Base-by-base conservation (phyloP, 352 stramenopile genomes). In the Pythium plurisporium region DNA sequence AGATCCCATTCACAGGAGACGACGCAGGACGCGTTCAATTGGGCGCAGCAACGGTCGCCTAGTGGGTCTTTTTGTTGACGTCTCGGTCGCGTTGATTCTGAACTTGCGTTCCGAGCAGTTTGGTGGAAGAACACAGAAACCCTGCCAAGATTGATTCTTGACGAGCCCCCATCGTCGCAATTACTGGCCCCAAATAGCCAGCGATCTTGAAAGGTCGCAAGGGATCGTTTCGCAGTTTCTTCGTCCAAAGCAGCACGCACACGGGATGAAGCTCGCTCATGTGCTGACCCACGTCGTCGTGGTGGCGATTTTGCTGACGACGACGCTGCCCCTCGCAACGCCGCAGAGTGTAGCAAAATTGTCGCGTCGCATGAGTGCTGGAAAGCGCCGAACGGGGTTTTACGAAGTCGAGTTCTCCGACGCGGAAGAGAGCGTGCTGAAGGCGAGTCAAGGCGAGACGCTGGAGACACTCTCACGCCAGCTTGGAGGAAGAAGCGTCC, bases 391-490 rank as follows among this genome's bases (percentile, higher is more conserved):
- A 3, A 15, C 22, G 10, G 44, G 34, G 19, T 45, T 62, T 33
- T 72, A 61, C 34, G 72, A 81, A 31, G 67, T 72, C 4, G 41
- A 61, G 8, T 89, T 86, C 65, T 70, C 59, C 27, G 66, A 71
- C 63, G 64, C 60, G 2, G 78, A 88, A 42, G 78, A 88, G 38
- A 78, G 69, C 58, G 48, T 86, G 3, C 58, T 88, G 4, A 66
- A 63, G 8, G 55, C 55, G 8, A 70, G 70, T 19, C 69, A 86
- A 37, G 65, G 61, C 49, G 72, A 87, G 22, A 72, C 63, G 3
- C 51, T 62, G 1, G 62, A 74, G 36, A 68, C 66, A 47, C 47
- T 89, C 33, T 61, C 74, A 1, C 62, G 47, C 1, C 33, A 59
- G n/a, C 42, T 89, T 17, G 51, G 53, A 0, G 74, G 66, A 3